phyloP scores from a whole-genome alignment of 768 basidiomycete species.

The Boletus rex-veris region DNA sequence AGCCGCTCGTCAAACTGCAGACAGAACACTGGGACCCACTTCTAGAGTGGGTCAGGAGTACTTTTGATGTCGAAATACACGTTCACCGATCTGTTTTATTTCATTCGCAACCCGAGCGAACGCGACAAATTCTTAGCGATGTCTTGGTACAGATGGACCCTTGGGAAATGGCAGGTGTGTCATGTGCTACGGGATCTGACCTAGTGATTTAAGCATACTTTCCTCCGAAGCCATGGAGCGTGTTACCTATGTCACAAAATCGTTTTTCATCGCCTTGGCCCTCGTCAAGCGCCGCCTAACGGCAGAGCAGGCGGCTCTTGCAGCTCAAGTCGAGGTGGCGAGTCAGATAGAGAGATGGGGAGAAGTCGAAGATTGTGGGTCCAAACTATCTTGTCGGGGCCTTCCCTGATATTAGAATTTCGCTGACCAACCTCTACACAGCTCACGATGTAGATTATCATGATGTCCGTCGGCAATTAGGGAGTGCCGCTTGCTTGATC shows the following conservation, averaged over 20 bases:
- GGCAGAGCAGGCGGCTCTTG: conserved; percentile 80
- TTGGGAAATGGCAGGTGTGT: conserved; percentile 88
- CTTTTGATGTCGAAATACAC: conserved; percentile 63
- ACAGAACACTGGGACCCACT: conserved; percentile 85
- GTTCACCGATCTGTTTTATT: conserved; percentile 71
- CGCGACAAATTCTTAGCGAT: conserved; percentile 54
- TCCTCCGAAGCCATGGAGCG: conserved; percentile 76
- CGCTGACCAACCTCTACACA: conserved; percentile 34
- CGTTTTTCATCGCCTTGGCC: conserved; percentile 83
- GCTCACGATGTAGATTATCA: conserved; percentile 98
- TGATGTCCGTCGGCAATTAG: conserved; percentile 83
- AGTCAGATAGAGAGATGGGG: conserved; percentile 98
- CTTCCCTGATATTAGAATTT: not conserved
- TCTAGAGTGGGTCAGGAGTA: conserved; percentile 68
- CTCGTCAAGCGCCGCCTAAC: conserved; percentile 72
- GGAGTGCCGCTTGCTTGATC: conserved; percentile 69
- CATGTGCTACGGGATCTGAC: not conserved
- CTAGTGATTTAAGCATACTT: not conserved
- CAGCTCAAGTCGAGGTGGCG: conserved; percentile 87
- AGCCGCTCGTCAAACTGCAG: conserved; percentile 73
- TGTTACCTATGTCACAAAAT: conserved; percentile 85
- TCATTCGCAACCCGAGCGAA: conserved; percentile 65
- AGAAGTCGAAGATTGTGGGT: conserved; percentile 98
- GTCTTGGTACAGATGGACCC: conserved; percentile 63
- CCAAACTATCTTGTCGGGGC: not conserved